A percentile compares a stretch with the other conserved stretches of the same genome.
Conservation (phyloP, 106 monocot genomes). For the Platanthera zijinensis region DNA sequence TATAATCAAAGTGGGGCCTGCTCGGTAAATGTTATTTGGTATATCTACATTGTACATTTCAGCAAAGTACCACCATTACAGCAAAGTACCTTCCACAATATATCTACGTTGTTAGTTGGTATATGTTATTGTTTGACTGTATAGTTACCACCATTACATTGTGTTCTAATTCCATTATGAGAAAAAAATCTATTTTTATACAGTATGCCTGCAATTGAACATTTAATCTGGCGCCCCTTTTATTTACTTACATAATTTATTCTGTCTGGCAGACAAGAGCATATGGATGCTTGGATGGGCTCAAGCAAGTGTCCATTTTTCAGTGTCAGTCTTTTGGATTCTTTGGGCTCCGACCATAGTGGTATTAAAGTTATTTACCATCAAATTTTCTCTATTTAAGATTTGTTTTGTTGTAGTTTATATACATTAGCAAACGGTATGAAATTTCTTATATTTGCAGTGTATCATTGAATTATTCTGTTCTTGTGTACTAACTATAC, state of each 20-base stretch:
- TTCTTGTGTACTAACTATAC: neutral
- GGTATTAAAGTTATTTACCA: conserved; percentile 38
- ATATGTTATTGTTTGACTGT: conserved; percentile 1
- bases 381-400: neutral
- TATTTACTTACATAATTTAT: conserved; percentile 1
- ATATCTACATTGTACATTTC: too few relatives aligned
- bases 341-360: conserved; percentile 93
- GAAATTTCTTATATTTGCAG: neutral
- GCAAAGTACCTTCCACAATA: neutral
- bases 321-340: conserved; percentile 69
- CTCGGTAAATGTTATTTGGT: neutral
- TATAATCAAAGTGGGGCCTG: neutral
- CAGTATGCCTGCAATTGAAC: neutral
- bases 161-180: neutral
- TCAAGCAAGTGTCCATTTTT: conserved; percentile 80
- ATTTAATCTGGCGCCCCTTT: neutral
- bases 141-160: neutral
- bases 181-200: neutral
- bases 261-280: conserved; percentile 57
- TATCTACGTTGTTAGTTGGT: neutral
- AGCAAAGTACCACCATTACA: neutral
- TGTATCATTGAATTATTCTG: neutral
- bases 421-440: neutral
- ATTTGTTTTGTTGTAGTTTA: neutral
- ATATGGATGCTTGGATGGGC: conserved; percentile 60